Conservation (phyloP, 441 rosid species). For the Sinapis alba region DNA sequence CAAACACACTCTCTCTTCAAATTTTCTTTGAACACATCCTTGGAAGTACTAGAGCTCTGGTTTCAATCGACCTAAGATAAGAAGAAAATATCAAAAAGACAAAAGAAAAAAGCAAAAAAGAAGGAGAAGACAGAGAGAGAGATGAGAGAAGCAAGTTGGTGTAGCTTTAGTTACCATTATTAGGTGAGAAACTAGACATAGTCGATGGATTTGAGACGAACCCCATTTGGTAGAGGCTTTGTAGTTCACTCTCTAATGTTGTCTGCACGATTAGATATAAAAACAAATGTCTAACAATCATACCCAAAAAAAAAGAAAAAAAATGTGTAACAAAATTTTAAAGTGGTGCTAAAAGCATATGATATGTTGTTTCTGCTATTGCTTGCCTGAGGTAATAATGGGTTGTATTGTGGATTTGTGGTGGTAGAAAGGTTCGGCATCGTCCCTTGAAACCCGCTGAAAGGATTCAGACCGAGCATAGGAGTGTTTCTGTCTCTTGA, state of each 20-base stretch:
- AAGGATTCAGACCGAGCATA: slow-evolving; percentile 50
- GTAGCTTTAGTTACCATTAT: slow-evolving; percentile 48
- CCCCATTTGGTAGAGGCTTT: slow-evolving; percentile 72
- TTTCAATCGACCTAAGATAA: slow-evolving; percentile 58
- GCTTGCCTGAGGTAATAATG: slow-evolving; percentile 61
- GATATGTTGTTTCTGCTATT: neutral
- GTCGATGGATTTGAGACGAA: slow-evolving; percentile 58
- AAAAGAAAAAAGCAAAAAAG: neutral
- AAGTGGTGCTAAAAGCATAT: neutral
- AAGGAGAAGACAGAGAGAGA: neutral
- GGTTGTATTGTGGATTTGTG: slow-evolving; percentile 56
- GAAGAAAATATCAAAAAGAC: slow-evolving; percentile 1
- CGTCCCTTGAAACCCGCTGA: slow-evolving; percentile 52
- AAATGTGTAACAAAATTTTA: neutral
- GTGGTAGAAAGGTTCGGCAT: slow-evolving; percentile 52
- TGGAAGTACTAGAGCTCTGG: slow-evolving; percentile 54
- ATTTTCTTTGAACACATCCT: slow-evolving; percentile 4
- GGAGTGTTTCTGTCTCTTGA: slow-evolving; percentile 52
- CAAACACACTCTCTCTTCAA: slow-evolving; percentile 35
- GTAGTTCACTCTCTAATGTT: slow-evolving; percentile 66
- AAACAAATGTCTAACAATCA: slow-evolving; percentile 40
- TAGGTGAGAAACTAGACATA: slow-evolving; percentile 56
- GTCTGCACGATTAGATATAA: slow-evolving; percentile 39
- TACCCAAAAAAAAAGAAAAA: neutral
- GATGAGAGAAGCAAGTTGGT: neutral